These are phyloP conservation scores for Cyberlindnera mycetangii DNA, from an alignment of 805 yeast genomes.

Conservation along the genomic window DNA sequence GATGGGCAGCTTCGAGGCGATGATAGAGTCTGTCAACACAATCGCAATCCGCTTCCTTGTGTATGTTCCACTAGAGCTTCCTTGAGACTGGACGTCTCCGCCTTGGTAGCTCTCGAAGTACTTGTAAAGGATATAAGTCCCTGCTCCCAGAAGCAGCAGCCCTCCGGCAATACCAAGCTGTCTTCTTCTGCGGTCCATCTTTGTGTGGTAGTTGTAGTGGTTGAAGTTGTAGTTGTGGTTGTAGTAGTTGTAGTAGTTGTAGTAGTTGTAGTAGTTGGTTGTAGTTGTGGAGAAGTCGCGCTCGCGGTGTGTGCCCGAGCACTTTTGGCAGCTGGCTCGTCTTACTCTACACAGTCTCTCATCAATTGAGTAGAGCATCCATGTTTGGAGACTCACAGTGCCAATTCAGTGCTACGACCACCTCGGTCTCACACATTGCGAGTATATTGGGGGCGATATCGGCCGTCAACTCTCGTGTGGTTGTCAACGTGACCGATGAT, in stretches of 20 bases:
- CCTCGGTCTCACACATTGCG: slow-evolving; percentile 43
- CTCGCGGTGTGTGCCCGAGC: background rate
- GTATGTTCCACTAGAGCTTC: slow-evolving; percentile 11
- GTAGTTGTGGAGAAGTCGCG: too few relatives aligned
- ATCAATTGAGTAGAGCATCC: too few relatives aligned
- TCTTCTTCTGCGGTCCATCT: slow-evolving; percentile 9
- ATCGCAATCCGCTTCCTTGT: slow-evolving; percentile 26
- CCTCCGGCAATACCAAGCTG: slow-evolving; percentile 12
- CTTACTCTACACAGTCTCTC: too few relatives aligned
- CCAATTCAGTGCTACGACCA: slow-evolving; percentile 44
- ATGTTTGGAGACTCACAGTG: slow-evolving; percentile 12
- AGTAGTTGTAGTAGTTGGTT: background rate
- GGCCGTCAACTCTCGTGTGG: slow-evolving; percentile 37
- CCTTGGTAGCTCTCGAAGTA: slow-evolving; percentile 3
- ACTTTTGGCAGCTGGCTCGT: background rate
- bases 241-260: background rate
- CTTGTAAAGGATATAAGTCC: slow-evolving; percentile 15
- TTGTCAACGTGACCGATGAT: slow-evolving; percentile 43
- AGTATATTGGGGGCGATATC: slow-evolving; percentile 42
- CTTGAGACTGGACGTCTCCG: background rate
- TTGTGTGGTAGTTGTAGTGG: background rate
- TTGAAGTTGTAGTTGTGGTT: too few relatives aligned
- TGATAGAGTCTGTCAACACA: slow-evolving; percentile 26
- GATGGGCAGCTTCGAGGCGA: slow-evolving; percentile 26
- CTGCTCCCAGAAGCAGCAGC: slow-evolving; percentile 8